Base-by-base conservation (phyloP, 495 filamentous ascomycete genomes). In the Parathielavia hyrcaniae region DNA sequence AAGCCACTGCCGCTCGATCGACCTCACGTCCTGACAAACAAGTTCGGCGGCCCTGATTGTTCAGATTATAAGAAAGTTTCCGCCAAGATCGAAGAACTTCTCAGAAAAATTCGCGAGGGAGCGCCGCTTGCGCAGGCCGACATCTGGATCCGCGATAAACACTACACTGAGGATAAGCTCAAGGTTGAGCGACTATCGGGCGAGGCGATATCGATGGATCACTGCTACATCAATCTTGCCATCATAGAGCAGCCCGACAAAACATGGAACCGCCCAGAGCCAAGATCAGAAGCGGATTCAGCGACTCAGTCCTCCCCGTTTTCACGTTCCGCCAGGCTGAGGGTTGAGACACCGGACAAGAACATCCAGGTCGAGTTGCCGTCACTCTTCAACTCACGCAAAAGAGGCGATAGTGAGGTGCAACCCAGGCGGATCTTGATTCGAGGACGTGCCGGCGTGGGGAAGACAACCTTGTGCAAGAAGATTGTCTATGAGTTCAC, bases 391-490 rank as follows among this genome's bases (percentile, higher is more conserved):
- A 45, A 66, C 1, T 7, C 50, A 17, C 65, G 69, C 36, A 59
- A 67, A 56, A 46, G 52, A 64, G 50, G 67, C 54, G 50, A 17
- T 41, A 41, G 34, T 20, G 38, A 65, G 40, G 50, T 38, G 38
- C 22, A 49, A 5, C 67, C 70, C 46, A 67, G 62, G 55, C 60
- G 73, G 32, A 69, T 77, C 38, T 53, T 75, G 50, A 77, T 77
- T 53, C 65, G 67, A 20, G 75, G 75, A 51, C 71, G 62, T 5
- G 70, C 75, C 9, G 75, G 75, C 40, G 68, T 75, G 9, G 73
- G 73, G 13, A 77, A 77, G 61, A 76, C 73, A 45, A 76, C 75
- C n/a, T 58, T 76, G 22, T 76, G 70, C 64, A 77, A 77, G 50
- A 77, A 74, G 65, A 72, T 72, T 40, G 58, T 75, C 45, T 48